These are phyloP conservation scores for Polygonum maritimum DNA, from an alignment of 148 eudicot species.

Conservation along the genomic window DNA sequence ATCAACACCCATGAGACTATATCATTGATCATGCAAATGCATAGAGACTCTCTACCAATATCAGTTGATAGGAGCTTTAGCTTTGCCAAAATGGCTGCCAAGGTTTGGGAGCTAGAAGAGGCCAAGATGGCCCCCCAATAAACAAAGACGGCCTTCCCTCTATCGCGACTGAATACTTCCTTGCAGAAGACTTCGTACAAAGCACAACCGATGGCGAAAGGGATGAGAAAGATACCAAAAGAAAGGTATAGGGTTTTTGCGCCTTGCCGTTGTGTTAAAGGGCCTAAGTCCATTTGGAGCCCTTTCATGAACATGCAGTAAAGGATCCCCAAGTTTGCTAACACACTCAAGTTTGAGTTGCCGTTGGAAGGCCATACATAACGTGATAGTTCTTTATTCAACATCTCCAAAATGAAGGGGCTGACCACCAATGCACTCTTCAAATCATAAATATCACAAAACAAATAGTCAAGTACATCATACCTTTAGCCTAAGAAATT, in stretches of 20 bases:
- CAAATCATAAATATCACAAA: not conserved
- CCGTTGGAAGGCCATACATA: not conserved
- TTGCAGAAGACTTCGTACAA: not conserved
- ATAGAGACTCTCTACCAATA: slow-evolving; percentile 24
- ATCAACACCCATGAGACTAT: slow-evolving; percentile 17
- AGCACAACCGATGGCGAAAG: slow-evolving; percentile 19
- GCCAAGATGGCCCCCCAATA: slow-evolving; percentile 29
- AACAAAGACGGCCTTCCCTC: not conserved
- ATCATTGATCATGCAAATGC: slow-evolving; percentile 16
- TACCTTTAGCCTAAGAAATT: no score
- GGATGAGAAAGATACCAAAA: slow-evolving; percentile 9
- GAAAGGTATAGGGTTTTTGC: slow-evolving; percentile 14
- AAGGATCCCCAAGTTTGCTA: slow-evolving; percentile 7
- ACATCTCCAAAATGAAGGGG: slow-evolving; percentile 11
- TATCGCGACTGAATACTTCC: not conserved
- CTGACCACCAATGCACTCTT: slow-evolving; percentile 30
- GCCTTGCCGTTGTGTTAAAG: not conserved
- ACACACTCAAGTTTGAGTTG: not conserved
- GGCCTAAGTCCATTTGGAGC: slow-evolving; percentile 8
- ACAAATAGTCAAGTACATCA: not conserved
- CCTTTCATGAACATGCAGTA: slow-evolving; percentile 12
- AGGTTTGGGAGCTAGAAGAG: slow-evolving; percentile 19
- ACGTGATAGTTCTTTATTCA: not conserved
- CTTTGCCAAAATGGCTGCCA: slow-evolving; percentile 22
- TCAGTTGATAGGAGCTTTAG: slow-evolving; percentile 25